Base-by-base conservation (phyloP, 805 yeast genomes). In the Starmera pachycereana region DNA sequence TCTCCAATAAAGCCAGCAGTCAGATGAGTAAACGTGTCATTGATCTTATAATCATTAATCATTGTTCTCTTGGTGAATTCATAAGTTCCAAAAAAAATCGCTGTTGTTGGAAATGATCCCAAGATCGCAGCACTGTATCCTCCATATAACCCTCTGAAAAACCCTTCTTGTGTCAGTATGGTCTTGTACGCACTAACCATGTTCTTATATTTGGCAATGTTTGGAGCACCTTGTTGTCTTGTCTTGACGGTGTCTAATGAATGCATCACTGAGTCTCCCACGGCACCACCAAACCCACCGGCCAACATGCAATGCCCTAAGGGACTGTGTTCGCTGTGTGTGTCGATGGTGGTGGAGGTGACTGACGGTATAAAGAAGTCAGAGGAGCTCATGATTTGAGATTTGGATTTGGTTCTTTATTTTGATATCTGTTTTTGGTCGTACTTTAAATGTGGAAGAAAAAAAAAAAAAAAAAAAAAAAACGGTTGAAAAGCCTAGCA, bases 181-280 rank as follows among this genome's bases (percentile, higher is more conserved):
- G 90, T 80, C 25, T 61, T 45, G 52, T 83, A 87, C 0, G 97
- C 95, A 10, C 76, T 72, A 8, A 81, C 51, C 80, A 88, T 87
- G 51, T 73, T 78, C 44, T 65, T 71, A 60, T 90, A 90, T 58
- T 85, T 82, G 7, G 65, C 47, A 16, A 71, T 71, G 47, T 69
- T 66, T 18, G 84, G 79, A 4, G 95, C 84, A n/a, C 96, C 97
- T 57, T 92, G 99, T 58, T 92, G 98, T 46, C 98, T 70, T 2
- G 98, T 92, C 58, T 92, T 92, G 29, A 92, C 96, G 0, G 98
- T 92, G 56, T 92, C 99, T 30, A 92, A 63, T 0, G 97, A 89
- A 61, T 92, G 97, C 97, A 92, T 92, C 28, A 76, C 64, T 2
- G 92, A 72, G 53, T 90, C 98, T 12, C 97, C 97, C 32, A 89